phyloP scores from a whole-genome alignment of 2,329 filamentous ascomycete genomes.

The Nemania serpens region DNA sequence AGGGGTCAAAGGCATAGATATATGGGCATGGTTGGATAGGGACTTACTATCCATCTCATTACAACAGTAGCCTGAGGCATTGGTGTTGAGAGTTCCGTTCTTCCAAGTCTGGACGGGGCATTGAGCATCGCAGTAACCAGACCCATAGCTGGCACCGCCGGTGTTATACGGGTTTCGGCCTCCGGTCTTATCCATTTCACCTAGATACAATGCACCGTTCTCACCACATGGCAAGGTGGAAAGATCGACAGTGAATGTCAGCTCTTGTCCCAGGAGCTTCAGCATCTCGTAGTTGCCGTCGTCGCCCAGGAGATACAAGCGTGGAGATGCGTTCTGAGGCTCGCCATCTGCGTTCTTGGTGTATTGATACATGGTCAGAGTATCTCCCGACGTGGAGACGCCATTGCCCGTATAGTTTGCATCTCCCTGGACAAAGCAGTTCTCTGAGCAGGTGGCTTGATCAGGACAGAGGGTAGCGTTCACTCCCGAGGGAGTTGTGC shows the following conservation, averaged over 20 bases:
- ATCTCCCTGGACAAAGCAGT: constrained; percentile 56
- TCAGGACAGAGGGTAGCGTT: constrained; percentile 51
- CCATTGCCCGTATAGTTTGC: constrained; percentile 48
- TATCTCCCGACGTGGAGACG: constrained; percentile 32
- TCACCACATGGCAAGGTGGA: constrained; percentile 67
- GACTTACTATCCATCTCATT: constrained; percentile 63
- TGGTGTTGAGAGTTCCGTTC: constrained; percentile 55
- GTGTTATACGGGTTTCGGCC: constrained; percentile 57
- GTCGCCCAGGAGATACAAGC: constrained; percentile 58
- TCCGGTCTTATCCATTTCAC: constrained; percentile 66
- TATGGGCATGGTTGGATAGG: too few relatives aligned
- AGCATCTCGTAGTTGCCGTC: constrained; percentile 57
- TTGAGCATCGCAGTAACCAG: constrained; percentile 64
- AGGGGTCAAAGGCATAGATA: not conserved
- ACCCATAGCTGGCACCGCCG: constrained; percentile 63
- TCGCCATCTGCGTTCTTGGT: constrained; percentile 37
- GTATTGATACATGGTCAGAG: constrained; percentile 38
- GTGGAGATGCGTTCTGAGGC: constrained; percentile 33
- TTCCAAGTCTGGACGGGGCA: constrained; percentile 54
- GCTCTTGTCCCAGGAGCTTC: constrained; percentile 60
- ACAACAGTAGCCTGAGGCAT: constrained; percentile 65
- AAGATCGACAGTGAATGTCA: constrained; percentile 69
- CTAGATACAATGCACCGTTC: constrained; percentile 68
- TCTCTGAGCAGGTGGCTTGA: constrained; percentile 51
- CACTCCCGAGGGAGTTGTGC: constrained; percentile 39